phyloP scores from a whole-genome alignment of 2,329 filamentous ascomycete genomes.

The Cladophialophora immunda region DNA sequence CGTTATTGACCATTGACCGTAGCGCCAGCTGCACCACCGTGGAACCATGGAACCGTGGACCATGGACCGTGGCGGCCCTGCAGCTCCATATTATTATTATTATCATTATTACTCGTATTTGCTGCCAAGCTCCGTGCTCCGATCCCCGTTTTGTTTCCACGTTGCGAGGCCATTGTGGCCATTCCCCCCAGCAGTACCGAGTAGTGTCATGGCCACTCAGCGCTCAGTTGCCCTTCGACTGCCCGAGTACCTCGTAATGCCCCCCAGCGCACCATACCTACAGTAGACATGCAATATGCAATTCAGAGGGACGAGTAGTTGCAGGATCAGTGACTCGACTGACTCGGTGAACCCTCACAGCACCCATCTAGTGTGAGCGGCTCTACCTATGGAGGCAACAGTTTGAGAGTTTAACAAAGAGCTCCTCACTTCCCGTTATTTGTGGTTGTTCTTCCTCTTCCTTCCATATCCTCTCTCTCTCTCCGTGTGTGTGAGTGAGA shows the following conservation, averaged over 20 bases:
- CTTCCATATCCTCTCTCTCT: not conserved
- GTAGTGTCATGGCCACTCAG: too few species aligned
- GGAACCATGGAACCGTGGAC: not conserved
- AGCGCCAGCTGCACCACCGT: not conserved
- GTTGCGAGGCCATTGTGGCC: not conserved
- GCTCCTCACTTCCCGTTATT: not conserved
- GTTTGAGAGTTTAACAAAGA: not conserved
- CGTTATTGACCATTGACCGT: too few species aligned
- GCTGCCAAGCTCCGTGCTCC: not conserved
- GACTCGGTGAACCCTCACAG: not conserved
- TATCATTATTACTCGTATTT: too few species aligned
- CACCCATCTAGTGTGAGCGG: not conserved
- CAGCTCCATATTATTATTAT: too few species aligned
- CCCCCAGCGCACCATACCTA: too few species aligned
- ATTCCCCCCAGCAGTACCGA: too few species aligned
- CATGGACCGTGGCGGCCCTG: too few species aligned
- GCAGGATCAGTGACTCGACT: not conserved
- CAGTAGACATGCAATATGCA: too few species aligned
- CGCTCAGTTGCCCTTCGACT: too few species aligned
- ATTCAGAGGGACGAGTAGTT: too few species aligned
- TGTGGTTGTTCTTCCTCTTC: not conserved
- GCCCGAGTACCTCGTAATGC: too few species aligned
- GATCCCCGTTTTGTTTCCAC: conserved; percentile 2
- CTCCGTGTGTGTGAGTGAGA: not conserved
- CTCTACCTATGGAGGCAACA: not conserved